Evolutionary conservation across 495 filamentous ascomycete genomes (phyloP), one percentile per base, ranked within the genome.

Genomic region (Neurospora discreta): DNA sequence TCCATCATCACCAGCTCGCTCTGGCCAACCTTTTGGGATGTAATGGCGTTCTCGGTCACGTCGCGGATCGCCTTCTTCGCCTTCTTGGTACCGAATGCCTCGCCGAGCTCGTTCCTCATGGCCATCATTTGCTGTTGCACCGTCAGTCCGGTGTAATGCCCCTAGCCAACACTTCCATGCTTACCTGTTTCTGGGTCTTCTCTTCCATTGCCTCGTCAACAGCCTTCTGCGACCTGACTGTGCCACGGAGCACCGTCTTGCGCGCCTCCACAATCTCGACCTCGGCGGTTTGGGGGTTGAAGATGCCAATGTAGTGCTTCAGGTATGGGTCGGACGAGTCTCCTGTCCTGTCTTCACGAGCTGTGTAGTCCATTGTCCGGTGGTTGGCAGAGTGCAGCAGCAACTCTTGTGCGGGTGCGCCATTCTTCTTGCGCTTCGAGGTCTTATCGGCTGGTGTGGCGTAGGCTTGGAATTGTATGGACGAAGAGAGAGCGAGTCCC

Each of bases 81-180:
- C 82, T 96, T 96, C 83, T 93, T 96, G 41, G 93, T 97, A 74
- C 95, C 96, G 82, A 99, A 99, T 68, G 90, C 89, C 76, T 93
- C 88, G 73, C 93, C 95, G 6, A 99, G 90, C 42, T 89, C 87
- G 60, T 87, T 90, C 73, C 88, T 88, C 77, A 85, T 84, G 38
- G 88, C 86, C 75, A 86, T 82, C 75, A 87, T 84, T 65, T 65
- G 52, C 52, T 65, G 52, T 65, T 65, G 52, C 26, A 15, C 52
- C 15, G 26, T 65, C 52, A 65, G 52, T 65, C 26, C 5, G 23
- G 52, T 3, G 33, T 10, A 9, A 65, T 65, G 23, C 52, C 52
- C 13, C 52, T 65, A 18, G 15, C 23, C 52, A 65, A 8, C 2
- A 8, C 15, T 9, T 65, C 26, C 52, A 39, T 30, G 71, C 77